These are phyloP conservation scores for Phlyctochytrium arcticum DNA, from an alignment of 192 early-diverging fungal species.

Conservation along the genomic window DNA sequence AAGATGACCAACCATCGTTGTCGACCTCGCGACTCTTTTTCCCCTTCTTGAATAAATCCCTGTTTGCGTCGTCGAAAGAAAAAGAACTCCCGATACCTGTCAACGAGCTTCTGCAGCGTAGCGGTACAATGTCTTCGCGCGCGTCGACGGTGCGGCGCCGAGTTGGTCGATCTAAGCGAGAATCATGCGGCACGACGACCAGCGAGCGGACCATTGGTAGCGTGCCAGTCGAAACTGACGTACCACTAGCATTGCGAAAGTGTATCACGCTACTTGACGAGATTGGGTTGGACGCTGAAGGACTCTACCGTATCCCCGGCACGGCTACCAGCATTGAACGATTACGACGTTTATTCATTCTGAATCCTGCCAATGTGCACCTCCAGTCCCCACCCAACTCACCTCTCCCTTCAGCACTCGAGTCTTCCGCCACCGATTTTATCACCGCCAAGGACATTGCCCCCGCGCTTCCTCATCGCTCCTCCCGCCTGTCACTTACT, in stretches of 20 bases:
- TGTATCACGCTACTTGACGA: conserved; percentile 48
- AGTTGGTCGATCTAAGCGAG: conserved; percentile 27
- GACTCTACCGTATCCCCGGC: conserved; percentile 50
- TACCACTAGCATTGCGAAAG: conserved; percentile 42
- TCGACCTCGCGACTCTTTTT: conserved; percentile 18
- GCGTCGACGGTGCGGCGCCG: conserved; percentile 35
- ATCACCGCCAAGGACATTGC: conserved; percentile 15
- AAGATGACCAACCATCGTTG: conserved; percentile 4
- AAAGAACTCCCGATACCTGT: conserved; percentile 14
- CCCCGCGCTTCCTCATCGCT: conserved; percentile 18
- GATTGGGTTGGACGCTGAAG: conserved; percentile 50
- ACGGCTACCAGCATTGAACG: conserved; percentile 37
- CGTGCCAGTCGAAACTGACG: conserved; percentile 14
- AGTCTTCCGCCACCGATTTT: conserved; percentile 17
- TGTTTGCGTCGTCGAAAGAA: conserved; percentile 10
- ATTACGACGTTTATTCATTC: conserved; percentile 35
- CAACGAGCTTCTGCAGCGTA: conserved; percentile 25
- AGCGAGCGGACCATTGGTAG: conserved; percentile 31
- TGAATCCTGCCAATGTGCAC: conserved; percentile 36
- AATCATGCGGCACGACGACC: conserved; percentile 18
- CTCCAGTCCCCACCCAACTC: conserved; percentile 26
- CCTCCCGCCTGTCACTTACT: conserved; percentile 38
- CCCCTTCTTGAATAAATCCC: conserved; percentile 31
- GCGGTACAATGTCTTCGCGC: conserved; percentile 27
- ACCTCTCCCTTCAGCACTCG: conserved; percentile 5